These are phyloP conservation scores for Podila verticillata DNA, from an alignment of 192 early-diverging fungal genomes.

Conservation along the genomic window DNA sequence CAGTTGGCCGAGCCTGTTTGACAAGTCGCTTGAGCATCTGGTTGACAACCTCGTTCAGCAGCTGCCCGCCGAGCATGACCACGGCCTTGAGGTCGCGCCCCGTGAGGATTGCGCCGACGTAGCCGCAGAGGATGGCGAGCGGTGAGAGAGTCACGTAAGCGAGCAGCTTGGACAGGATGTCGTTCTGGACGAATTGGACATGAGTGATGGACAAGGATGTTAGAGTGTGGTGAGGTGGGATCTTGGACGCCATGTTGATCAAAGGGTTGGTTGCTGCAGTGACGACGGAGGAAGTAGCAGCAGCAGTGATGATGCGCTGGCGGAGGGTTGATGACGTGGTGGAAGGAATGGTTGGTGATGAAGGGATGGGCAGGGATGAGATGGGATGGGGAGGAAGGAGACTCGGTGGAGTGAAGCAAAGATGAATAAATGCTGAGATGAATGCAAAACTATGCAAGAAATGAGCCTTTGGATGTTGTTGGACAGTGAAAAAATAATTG, in stretches of 20 bases:
- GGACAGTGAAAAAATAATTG: too few relatives aligned
- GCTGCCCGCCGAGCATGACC: constrained; percentile 76
- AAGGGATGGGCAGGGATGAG: too few relatives aligned
- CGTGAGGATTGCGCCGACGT: constrained; percentile 69
- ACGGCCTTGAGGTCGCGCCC: constrained; percentile 66
- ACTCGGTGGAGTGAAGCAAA: not conserved
- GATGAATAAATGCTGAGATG: too few relatives aligned
- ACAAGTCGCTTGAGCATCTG: constrained; percentile 66
- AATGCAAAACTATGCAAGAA: too few relatives aligned
- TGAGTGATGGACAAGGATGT: constrained; percentile 76
- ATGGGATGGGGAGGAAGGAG: too few relatives aligned
- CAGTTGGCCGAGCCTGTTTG: constrained; percentile 70
- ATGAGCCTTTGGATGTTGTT: too few relatives aligned
- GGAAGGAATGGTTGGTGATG: not conserved
- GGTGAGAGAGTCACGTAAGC: constrained; percentile 75
- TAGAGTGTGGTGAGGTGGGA: constrained; percentile 44
- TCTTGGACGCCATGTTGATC: constrained; percentile 7
- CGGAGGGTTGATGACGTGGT: constrained; percentile 6
- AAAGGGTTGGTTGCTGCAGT: not conserved
- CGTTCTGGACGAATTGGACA: constrained; percentile 70
- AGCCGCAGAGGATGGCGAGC: constrained; percentile 72
- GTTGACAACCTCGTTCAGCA: constrained; percentile 75
- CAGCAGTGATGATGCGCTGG: constrained; percentile 7
- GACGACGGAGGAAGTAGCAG: not conserved
- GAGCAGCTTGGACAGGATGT: constrained; percentile 66